Base-by-base conservation (phyloP, 257 asterid species). In the Henckelia pumila region DNA sequence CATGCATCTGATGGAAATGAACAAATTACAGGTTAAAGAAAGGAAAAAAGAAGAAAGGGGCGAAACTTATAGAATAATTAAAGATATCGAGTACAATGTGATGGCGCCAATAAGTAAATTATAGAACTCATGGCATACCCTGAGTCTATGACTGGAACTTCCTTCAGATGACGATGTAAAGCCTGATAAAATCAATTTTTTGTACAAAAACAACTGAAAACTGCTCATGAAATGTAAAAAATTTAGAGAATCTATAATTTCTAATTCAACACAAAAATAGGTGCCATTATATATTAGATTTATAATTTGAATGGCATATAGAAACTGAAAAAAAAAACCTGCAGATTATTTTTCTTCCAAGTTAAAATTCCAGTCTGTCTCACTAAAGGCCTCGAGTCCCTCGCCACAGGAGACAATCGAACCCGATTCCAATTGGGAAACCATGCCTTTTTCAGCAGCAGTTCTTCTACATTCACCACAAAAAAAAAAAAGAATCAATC, bases 1-100 rank as follows among this genome's bases (percentile, higher is more conserved):
- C 97, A 89, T 89, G 82, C 81, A 76, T 87, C 98, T 92, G 80
- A 65, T 28, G 68, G 65, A 64, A 30, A 66, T 59, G 37, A 74
- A 61, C 32, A 52, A 77, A 59, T 20, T 47, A 55, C 2, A 21
- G n/a, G 30, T 19, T 17, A 66, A 68, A 10, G 30, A 33, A 59
- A 47, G 35, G 8, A 30, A 0, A 29, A 11, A 26, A 35, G 8
- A 52, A 26, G 60, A 23, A 16, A 64, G 13, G 35, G 19, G 16
- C 23, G 16, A 35, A 35, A 35, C 47, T 35, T 35, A 35, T 6
- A 35, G 47, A 4, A 2, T 35, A 35, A 35, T 4, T 35, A 10
- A 0, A 35, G 14, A 35, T 35, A 35, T 35, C 16, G 4, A 9
- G 47, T 8, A 9, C 10, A 32, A 35, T 8, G 47, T 8, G 47